phyloP scores from a whole-genome alignment of 2,329 filamentous ascomycete genomes.

The Phaeosphaeriaceae sp. region DNA sequence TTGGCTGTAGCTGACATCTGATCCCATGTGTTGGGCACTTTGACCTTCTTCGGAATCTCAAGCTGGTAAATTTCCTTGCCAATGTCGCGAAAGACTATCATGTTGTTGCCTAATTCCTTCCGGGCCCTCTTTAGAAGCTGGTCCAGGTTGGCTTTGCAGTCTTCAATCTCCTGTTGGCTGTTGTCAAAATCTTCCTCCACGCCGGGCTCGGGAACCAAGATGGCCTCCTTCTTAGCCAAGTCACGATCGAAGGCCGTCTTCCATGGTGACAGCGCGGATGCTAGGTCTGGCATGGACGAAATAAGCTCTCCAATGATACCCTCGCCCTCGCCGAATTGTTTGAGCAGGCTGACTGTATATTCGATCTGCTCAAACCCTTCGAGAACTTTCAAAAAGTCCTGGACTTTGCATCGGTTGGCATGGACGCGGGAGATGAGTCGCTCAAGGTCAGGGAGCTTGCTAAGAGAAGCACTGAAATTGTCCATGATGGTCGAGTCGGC shows the following conservation, averaged over 20 bases:
- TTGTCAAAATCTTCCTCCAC: slow-evolving; percentile 92
- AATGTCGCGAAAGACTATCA: slow-evolving; percentile 68
- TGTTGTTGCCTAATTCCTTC: slow-evolving; percentile 74
- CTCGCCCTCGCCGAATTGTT: slow-evolving; percentile 75
- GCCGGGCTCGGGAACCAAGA: slow-evolving; percentile 83
- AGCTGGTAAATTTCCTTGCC: slow-evolving; percentile 98
- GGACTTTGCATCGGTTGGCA: slow-evolving; percentile 84
- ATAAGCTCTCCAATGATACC: slow-evolving; percentile 87
- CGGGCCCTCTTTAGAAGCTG: slow-evolving; percentile 74
- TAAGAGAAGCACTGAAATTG: slow-evolving; percentile 85
- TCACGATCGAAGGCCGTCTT: slow-evolving; percentile 87
- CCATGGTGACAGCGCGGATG: slow-evolving; percentile 79
- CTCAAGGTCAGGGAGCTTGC: slow-evolving; percentile 92
- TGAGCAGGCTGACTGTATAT: slow-evolving; percentile 84
- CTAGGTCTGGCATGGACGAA: slow-evolving; percentile 83
- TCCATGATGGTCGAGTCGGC: slow-evolving; percentile 81
- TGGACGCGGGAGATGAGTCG: slow-evolving; percentile 93
- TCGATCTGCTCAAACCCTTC: slow-evolving; percentile 99
- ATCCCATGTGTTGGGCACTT: slow-evolving; percentile 87
- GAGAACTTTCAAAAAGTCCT: slow-evolving; percentile 91
- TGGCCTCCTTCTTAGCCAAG: slow-evolving; percentile 78
- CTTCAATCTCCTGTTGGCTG: slow-evolving; percentile 78
- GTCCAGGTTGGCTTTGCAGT: slow-evolving; percentile 76
- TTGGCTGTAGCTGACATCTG: slow-evolving; percentile 94
- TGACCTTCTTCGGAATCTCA: slow-evolving; percentile 84